Evolutionary conservation across 106 monocot genomes (phyloP), one percentile per base, ranked within the genome.

Genomic region (Allium cepa): DNA sequence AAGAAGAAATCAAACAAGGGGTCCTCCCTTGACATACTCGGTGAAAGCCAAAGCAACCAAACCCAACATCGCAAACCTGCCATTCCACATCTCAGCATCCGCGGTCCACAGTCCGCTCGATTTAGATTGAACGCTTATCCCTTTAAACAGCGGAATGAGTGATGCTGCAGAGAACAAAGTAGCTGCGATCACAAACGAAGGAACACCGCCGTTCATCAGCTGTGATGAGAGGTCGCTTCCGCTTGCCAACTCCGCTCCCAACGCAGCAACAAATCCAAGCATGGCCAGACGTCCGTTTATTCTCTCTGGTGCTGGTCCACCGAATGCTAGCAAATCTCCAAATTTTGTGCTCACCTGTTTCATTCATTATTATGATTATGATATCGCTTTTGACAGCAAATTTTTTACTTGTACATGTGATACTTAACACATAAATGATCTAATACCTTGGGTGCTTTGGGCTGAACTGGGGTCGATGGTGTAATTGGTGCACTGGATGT

Each of bases 261-360:
- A 0, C 6, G 90, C 85, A 49, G 85, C 64, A 16, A 78, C 78
- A 64, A 90, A 91, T 2, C 90, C 90, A 15, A 91, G 46, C 90
- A 91, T 91, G 11, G 90, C 90, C 7, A 91, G 77, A 17, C 90
- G 70, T 5, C 90, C 87, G 59, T 91, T 91, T 79, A 87, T 87
- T 69, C 87, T 62, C 79, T 91, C 90, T 16, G 90, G 90, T 51
- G 74, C 90, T 26, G 90, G 87, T 10, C 90, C 90, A 27, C 81
- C 70, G 78, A 91, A 91, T 10, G 90, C 83, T 7, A 91, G 66
- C 15, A 79, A 46, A 66, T 91, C 86, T 0, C 57, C 74, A 53
- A 87, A 81, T 15, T 67, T 81, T 17, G 78, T 87, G 84, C 87
- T 62, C 3, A 36, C 36, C 36, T 36, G 36, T 36, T 36, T 36